Percentiles rank a stretch among this genome's conserved stretches.
phyloP scores from a whole-genome alignment of 2,329 filamentous ascomycete genomes.

The Lachnellula cervina region DNA sequence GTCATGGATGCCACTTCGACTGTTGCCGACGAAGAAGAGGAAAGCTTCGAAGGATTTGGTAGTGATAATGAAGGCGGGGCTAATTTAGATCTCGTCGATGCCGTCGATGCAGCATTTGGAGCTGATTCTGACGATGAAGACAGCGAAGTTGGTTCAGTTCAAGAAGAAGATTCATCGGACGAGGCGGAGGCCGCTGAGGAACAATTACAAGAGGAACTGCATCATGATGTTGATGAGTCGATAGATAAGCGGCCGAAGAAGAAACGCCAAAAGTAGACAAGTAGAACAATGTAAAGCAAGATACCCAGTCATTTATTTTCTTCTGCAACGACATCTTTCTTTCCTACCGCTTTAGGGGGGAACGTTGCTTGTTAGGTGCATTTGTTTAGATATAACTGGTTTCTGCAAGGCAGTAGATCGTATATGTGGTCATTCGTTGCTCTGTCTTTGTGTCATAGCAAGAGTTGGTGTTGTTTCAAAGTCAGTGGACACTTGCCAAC shows the following conservation, averaged over 20 bases:
- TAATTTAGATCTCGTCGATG: conserved; percentile 25
- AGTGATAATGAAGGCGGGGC: conserved; percentile 34
- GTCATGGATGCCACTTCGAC: conserved; percentile 32
- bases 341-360: not conserved
- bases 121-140: conserved; percentile 34
- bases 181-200: conserved; percentile 26
- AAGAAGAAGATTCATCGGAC: conserved; percentile 34
- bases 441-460: too few species aligned
- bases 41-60: conserved; percentile 45
- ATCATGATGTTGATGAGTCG: conserved; percentile 19
- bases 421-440: too few species aligned
- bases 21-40: conserved; percentile 30
- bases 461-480: too few species aligned
- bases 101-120: conserved; percentile 30
- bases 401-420: too few species aligned
- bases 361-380: too few species aligned
- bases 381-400: too few species aligned
- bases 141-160: conserved; percentile 38
- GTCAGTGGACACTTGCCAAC: too few species aligned
- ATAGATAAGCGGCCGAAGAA: conserved; percentile 24
- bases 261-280: conserved; percentile 29
- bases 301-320: not conserved
- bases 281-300: not conserved
- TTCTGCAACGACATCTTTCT: not conserved
- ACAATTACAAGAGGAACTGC: conserved; percentile 28